These are phyloP conservation scores for Cephaloascus albidus DNA, from an alignment of 805 yeast species.

Conservation along the genomic window DNA sequence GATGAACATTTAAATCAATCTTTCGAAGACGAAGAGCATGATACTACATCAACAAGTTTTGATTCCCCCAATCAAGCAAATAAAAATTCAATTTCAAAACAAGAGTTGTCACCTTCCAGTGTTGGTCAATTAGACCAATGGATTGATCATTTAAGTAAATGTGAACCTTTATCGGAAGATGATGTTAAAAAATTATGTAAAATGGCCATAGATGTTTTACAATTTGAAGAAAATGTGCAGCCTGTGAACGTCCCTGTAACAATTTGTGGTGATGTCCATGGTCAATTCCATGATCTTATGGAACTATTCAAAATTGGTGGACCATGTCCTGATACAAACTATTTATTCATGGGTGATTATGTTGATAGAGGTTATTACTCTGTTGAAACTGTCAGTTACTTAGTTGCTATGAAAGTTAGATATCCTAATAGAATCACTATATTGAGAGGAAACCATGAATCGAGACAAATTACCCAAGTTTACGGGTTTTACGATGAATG, in stretches of 20 bases:
- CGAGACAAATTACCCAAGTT: slow-evolving; percentile 93
- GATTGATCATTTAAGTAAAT: slow-evolving; percentile 71
- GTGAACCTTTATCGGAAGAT: slow-evolving; percentile 75
- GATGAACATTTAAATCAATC: slow-evolving; percentile 30
- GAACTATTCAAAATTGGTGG: slow-evolving; percentile 85
- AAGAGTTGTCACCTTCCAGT: slow-evolving; percentile 26
- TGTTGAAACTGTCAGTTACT: slow-evolving; percentile 82
- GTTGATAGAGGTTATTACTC: slow-evolving; percentile 89
- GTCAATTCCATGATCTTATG: slow-evolving; percentile 92
- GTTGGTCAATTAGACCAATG: slow-evolving; percentile 75
- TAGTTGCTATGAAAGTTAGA: slow-evolving; percentile 87
- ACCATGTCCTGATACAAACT: slow-evolving; percentile 41
- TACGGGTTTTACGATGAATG: slow-evolving; percentile 96
- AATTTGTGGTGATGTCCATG: slow-evolving; percentile 95
- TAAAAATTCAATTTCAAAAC: slow-evolving; percentile 23
- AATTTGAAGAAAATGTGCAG: slow-evolving; percentile 89
- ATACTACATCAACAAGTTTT: slow-evolving; percentile 7
- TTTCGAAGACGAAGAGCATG: slow-evolving; percentile 13
- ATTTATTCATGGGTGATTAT: slow-evolving; percentile 52
- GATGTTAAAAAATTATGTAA: slow-evolving; percentile 75
- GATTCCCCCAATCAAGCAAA: slow-evolving; percentile 22
- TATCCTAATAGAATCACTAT: slow-evolving; percentile 88
- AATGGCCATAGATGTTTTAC: slow-evolving; percentile 87
- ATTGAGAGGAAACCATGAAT: slow-evolving; percentile 90
- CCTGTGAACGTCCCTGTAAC: slow-evolving; percentile 95